phyloP scores from a whole-genome alignment of 441 rosid species.

The Corymbia citriodora region DNA sequence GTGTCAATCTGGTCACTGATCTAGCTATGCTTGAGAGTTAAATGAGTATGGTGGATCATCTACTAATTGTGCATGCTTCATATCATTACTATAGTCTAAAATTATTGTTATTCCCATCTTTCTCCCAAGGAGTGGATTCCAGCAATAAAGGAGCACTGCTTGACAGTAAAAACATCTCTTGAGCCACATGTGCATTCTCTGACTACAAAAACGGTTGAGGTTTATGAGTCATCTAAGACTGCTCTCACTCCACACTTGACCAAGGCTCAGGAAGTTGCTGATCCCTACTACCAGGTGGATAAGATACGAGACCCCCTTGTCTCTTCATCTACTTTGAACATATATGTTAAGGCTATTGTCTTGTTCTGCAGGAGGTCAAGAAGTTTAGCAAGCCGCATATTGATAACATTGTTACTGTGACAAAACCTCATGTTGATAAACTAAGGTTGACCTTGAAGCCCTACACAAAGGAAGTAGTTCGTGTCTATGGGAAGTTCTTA shows the following conservation, averaged over 20 bases:
- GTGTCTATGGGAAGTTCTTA: constrained; percentile 60
- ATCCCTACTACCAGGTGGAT: constrained; percentile 87
- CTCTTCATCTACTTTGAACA: neutral
- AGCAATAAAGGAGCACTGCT: constrained; percentile 49
- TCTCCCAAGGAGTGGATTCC: constrained; percentile 75
- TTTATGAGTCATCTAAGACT: constrained; percentile 58
- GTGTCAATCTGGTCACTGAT: neutral
- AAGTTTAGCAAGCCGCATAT: constrained; percentile 82
- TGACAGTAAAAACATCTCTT: constrained; percentile 41
- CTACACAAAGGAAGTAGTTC: constrained; percentile 59
- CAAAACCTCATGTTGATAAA: constrained; percentile 90
- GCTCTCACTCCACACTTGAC: constrained; percentile 54
- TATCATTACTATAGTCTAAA: neutral
- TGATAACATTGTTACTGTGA: constrained; percentile 68
- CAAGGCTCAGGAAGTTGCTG: constrained; percentile 58
- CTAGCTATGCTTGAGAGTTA: neutral
- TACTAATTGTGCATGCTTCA: neutral
- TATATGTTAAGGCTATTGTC: constrained; percentile 12
- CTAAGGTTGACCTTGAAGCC: constrained; percentile 71
- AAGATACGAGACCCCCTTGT: neutral
- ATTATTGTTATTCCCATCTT: neutral
- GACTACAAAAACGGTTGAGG: constrained; percentile 53
- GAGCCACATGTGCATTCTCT: constrained; percentile 69
- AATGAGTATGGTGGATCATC: neutral
- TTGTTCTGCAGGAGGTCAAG: constrained; percentile 61